Evolutionary conservation across 2,329 filamentous ascomycete genomes (phyloP).

Genomic region (Colletotrichum sojae): DNA sequence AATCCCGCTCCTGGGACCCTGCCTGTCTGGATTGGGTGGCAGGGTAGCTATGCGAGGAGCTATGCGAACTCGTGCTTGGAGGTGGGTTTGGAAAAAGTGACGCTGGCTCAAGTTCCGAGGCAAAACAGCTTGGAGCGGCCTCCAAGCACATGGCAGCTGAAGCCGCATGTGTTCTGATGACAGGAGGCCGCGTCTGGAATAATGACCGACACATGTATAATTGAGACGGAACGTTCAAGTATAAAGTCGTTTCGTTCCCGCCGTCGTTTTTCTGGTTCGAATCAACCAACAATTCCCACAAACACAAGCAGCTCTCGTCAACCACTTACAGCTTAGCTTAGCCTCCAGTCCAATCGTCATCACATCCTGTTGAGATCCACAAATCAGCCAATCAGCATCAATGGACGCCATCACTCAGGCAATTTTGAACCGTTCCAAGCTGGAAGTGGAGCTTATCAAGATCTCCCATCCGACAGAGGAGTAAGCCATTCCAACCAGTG

Average conservation of each 20-base stretch:
- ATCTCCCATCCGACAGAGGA: constrained; percentile 49
- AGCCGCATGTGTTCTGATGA: constrained; percentile 38
- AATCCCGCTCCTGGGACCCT: constrained; percentile 20
- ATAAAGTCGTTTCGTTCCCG: constrained; percentile 25
- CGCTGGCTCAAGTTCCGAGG: constrained; percentile 34
- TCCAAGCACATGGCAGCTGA: constrained; percentile 29
- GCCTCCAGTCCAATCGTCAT: constrained; percentile 26
- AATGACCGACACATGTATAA: constrained; percentile 27
- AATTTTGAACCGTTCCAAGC: constrained; percentile 46
- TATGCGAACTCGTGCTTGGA: constrained; percentile 31
- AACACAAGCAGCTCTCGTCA: not conserved
- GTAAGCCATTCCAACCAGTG: constrained; percentile 43
- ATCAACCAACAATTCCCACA: not conserved
- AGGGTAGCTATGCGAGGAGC: constrained; percentile 37
- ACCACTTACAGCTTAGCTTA: constrained; percentile 11
- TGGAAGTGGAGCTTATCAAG: constrained; percentile 49
- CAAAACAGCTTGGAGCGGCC: constrained; percentile 28
- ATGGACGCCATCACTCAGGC: constrained; percentile 49
- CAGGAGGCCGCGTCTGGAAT: constrained; percentile 5
- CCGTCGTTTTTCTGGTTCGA: no score
- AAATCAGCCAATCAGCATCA: constrained; percentile 23
- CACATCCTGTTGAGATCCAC: constrained; percentile 23
- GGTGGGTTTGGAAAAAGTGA: constrained; percentile 20
- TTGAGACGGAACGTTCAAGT: constrained; percentile 11
- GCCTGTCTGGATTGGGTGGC: constrained; percentile 14